A percentile compares a stretch with the other conserved stretches of the same genome.
phyloP scores from a whole-genome alignment of 768 basidiomycete species.

The Podaxis sp. region DNA sequence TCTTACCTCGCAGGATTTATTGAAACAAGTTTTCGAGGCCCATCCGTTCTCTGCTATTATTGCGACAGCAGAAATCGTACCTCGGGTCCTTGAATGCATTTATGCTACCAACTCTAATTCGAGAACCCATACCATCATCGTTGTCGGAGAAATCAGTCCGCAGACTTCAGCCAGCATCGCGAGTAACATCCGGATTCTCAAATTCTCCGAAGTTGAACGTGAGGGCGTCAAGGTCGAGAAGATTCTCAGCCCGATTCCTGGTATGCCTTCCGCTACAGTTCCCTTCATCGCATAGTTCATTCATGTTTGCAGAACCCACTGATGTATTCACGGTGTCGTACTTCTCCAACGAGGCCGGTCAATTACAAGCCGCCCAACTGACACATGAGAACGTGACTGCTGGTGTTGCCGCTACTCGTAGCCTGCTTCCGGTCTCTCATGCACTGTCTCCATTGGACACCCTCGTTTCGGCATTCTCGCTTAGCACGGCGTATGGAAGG shows the following conservation, averaged over 20 bases:
- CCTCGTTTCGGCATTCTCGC: constrained; percentile 66
- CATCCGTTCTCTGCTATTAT: constrained; percentile 75
- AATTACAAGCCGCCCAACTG: constrained; percentile 57
- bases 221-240: constrained; percentile 52
- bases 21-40: constrained; percentile 59
- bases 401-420: constrained; percentile 76
- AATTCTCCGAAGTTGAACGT: constrained; percentile 69
- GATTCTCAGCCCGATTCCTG: constrained; percentile 40
- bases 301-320: constrained; percentile 38
- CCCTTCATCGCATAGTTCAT: constrained; percentile 1
- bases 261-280: constrained; percentile 31
- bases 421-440: constrained; percentile 70
- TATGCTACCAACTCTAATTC: constrained; percentile 50
- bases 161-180: constrained; percentile 43
- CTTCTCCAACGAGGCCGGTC: constrained; percentile 47
- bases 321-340: constrained; percentile 70
- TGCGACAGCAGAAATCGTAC: constrained; percentile 60
- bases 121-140: constrained; percentile 54
- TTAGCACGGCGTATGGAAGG: constrained; percentile 77
- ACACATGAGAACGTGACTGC: constrained; percentile 87
- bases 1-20: constrained; percentile 51
- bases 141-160: constrained; percentile 61
- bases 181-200: constrained; percentile 50
- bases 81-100: constrained; percentile 65
- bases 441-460: constrained; percentile 70